Percentiles rank a stretch among this genome's conserved stretches.
These are phyloP conservation scores for Fraxinus quadrangulata DNA, from an alignment of 257 asterid genomes.

Conservation along the genomic window DNA sequence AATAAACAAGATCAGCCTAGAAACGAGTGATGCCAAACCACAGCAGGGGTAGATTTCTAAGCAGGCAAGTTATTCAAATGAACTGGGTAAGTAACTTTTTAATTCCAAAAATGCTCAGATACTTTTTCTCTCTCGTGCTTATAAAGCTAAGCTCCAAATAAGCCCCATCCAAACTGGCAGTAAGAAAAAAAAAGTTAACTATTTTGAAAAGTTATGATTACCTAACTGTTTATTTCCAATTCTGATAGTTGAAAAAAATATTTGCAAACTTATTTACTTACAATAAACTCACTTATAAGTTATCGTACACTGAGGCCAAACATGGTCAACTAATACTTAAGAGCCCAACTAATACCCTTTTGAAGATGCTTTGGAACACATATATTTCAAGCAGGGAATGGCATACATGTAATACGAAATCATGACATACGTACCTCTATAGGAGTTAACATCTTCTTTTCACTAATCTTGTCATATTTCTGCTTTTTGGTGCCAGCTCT, in stretches of 20 bases:
- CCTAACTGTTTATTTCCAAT: not conserved
- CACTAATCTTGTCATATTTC: constrained; percentile 95
- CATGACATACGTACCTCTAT: constrained; percentile 61
- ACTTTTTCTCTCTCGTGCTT: not conserved
- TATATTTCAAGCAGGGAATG: constrained; percentile 21
- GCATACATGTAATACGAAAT: constrained; percentile 10
- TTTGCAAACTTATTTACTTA: not conserved
- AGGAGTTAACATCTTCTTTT: constrained; percentile 90
- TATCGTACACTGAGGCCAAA: not conserved
- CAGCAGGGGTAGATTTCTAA: not conserved
- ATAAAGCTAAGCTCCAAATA: not conserved
- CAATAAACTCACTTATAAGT: not conserved
- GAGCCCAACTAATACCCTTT: not conserved
- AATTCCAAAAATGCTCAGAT: not conserved
- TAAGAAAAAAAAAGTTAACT: not conserved
- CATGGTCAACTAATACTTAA: not conserved
- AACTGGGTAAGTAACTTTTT: constrained; percentile 7
- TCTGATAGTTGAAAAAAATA: not conserved
- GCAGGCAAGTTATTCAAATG: constrained; percentile 17
- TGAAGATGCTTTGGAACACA: constrained; percentile 14
- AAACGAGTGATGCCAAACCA: constrained; percentile 8
- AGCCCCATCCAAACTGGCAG: not conserved
- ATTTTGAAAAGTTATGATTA: constrained; percentile 2
- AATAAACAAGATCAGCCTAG: constrained; percentile 12
- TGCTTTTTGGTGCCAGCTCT: constrained; percentile 97